A percentile compares a stretch with the other conserved stretches of the same genome.
Conservation (phyloP, 805 yeast genomes). For the Grigorovia humatica region DNA sequence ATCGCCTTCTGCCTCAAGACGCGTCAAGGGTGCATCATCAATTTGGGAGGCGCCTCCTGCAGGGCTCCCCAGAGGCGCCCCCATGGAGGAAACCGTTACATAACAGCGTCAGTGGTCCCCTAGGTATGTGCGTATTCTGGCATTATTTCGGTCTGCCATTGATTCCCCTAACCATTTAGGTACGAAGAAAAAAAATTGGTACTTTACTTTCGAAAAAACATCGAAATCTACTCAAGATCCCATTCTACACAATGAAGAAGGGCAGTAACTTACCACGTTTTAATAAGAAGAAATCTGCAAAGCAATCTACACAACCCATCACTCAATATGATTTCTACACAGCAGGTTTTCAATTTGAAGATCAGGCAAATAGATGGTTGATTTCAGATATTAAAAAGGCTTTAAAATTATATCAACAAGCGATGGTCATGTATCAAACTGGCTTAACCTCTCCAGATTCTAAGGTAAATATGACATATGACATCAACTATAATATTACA, state of each 20-base stretch:
- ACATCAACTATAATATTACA: constrained; percentile 23
- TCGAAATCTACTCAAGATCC: background rate
- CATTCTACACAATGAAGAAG: background rate
- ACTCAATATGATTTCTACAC: constrained; percentile 25
- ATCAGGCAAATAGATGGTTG: constrained; percentile 30
- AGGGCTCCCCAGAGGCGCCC: too few species aligned
- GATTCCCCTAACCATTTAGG: too few species aligned
- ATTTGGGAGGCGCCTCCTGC: too few species aligned
- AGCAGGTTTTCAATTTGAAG: constrained; percentile 25
- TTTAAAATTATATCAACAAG: constrained; percentile 19
- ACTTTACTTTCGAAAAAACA: background rate
- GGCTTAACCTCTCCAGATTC: constrained; percentile 24
- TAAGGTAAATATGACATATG: constrained; percentile 28
- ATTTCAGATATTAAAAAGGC: constrained; percentile 26
- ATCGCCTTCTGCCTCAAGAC: too few species aligned
- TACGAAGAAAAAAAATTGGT: too few species aligned
- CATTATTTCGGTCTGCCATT: too few species aligned
- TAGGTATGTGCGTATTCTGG: too few species aligned
- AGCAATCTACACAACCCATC: constrained; percentile 5
- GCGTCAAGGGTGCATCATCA: too few species aligned
- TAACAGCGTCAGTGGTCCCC: too few species aligned
- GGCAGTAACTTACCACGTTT: background rate
- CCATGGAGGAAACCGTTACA: too few species aligned
- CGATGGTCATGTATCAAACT: constrained; percentile 23
- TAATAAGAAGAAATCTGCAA: constrained; percentile 6